Evolutionary conservation across 345 rosid species (phyloP).

Genomic region (Laguncularia racemosa): DNA sequence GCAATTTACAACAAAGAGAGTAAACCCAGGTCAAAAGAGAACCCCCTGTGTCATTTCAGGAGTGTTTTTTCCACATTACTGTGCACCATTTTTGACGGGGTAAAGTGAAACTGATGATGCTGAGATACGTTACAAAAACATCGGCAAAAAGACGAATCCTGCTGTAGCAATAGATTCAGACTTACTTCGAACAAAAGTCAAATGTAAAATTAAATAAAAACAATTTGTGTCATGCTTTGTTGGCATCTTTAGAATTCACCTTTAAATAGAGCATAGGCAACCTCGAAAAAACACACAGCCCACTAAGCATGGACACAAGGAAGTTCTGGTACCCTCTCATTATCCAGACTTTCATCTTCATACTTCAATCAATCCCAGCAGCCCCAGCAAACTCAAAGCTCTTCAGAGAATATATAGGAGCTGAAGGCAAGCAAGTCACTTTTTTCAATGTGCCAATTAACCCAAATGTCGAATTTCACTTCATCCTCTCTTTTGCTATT

Average conservation of each 20-base stretch:
- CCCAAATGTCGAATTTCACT: conserved; percentile 32
- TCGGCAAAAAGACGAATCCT: background rate
- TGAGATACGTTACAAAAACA: conserved; percentile 2
- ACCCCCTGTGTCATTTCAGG: too few relatives aligned
- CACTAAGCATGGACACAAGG: conserved; percentile 17
- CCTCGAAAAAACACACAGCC: background rate
- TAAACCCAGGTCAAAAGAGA: too few relatives aligned
- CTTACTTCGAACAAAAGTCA: too few relatives aligned
- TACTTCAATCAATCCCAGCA: conserved; percentile 19
- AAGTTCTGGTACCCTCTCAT: conserved; percentile 7
- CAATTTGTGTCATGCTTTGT: background rate
- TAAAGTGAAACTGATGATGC: background rate
- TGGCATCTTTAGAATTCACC: background rate
- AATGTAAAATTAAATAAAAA: too few relatives aligned
- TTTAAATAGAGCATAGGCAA: background rate
- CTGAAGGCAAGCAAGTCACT: conserved; percentile 29
- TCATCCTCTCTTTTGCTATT: conserved; percentile 42
- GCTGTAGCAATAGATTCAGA: background rate
- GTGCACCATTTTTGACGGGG: too few relatives aligned
- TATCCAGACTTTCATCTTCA: conserved; percentile 9
- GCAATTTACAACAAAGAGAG: too few relatives aligned
- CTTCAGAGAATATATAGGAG: conserved; percentile 57
- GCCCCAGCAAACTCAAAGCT: conserved; percentile 34
- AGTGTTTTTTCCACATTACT: too few relatives aligned
- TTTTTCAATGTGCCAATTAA: conserved; percentile 39